Base-by-base conservation (phyloP, 371 early-diverging fungal genomes). In the Coemansia sp. region DNA sequence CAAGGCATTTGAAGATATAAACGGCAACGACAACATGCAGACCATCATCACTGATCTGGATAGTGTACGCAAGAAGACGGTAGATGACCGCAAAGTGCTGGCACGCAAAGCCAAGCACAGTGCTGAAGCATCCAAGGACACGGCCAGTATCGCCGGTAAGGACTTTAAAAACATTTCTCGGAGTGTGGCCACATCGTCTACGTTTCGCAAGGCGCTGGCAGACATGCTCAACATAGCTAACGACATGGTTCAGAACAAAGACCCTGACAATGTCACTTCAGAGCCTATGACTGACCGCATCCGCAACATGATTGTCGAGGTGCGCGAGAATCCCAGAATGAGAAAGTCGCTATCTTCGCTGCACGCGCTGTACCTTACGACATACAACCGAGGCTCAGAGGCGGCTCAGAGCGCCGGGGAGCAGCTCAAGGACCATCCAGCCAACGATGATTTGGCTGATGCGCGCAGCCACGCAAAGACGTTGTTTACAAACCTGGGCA, bases 21-120 rank as follows among this genome's bases (percentile, higher is more conserved):
- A 76, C 51, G 72, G 72, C 64, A 59, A 76, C 1, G 69, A 73
- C 42, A 62, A 62, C 31, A 53, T 51, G n/a, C 77, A 76, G 55
- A 45, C 11, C 18, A 63, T 76, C 18, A 51, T 74, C 29, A 16
- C 29, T 10, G 58, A 56, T 57, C 59, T 76, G 40, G 62, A 68
- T 55, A 62, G 57, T 18, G 54, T 40, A 40, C 68, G 73, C 65
- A 73, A 37, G 24, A 59, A 68, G 56, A 68, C 68, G 8, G 26
- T 37, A 8, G 68, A 68, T 27, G 73, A 72, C 27, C 77, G 73
- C 72, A 68, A 73, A 42, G 40, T 53, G 59, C 59, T 76, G 27
- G 16, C 59, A 0, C 34, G 56, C 54, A 76, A 66, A 59, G 64
- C 56, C 56, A 76, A 68, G 45, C 45, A 62, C 48, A 26, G 59